Percentiles rank a stretch among this genome's conserved stretches.
These are phyloP conservation scores for Hypoxylon rickii DNA, from an alignment of 495 filamentous ascomycete species.

Conservation along the genomic window DNA sequence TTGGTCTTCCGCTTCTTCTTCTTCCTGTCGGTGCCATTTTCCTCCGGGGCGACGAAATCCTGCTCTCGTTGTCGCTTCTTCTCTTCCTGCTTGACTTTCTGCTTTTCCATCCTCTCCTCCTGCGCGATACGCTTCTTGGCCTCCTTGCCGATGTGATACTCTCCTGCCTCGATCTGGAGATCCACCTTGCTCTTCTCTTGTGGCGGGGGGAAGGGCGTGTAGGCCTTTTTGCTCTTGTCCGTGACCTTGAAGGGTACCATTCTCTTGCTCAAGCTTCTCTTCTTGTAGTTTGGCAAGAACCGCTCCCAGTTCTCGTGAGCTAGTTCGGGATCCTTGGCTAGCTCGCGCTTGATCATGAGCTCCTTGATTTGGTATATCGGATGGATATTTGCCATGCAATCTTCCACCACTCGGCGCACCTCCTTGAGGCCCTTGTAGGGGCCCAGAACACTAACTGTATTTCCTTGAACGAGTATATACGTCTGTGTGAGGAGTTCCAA, in stretches of 20 bases:
- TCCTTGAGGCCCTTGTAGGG: conserved; percentile 92
- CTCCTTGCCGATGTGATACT: conserved; percentile 92
- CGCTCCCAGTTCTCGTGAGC: conserved; percentile 90
- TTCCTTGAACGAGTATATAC: conserved; percentile 96
- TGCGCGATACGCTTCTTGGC: conserved; percentile 82
- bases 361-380: conserved; percentile 95
- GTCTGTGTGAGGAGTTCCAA: conserved; percentile 91
- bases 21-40: conserved; percentile 64
- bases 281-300: conserved; percentile 98
- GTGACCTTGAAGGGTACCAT: conserved; percentile 80
- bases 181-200: conserved; percentile 84
- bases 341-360: conserved; percentile 97
- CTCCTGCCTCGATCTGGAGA: conserved; percentile 95
- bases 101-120: conserved; percentile 78
- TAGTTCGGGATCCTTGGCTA: conserved; percentile 92
- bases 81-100: conserved; percentile 83
- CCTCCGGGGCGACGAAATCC: conserved; percentile 84
- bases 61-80: conserved; percentile 83
- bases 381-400: conserved; percentile 94
- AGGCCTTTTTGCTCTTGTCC: conserved; percentile 91
- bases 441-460: conserved; percentile 92
- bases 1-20: conserved; percentile 61
- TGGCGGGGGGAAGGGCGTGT: conserved; percentile 75
- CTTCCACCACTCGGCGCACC: conserved; percentile 84
- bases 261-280: conserved; percentile 84